Percentiles rank a stretch among this genome's conserved stretches.
These are phyloP conservation scores for Lentinula boryana DNA, from an alignment of 768 basidiomycete species.

Conservation along the genomic window DNA sequence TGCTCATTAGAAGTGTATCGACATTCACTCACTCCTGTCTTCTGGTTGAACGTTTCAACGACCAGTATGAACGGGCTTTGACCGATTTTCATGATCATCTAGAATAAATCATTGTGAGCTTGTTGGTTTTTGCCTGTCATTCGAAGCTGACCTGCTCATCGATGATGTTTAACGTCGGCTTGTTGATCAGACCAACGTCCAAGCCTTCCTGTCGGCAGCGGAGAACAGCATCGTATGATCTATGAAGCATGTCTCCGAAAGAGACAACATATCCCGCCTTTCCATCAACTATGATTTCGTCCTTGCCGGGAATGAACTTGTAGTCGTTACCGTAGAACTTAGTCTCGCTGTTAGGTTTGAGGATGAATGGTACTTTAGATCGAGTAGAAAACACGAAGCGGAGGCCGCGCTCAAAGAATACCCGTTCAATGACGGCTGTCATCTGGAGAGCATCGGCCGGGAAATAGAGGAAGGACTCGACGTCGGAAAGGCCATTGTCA, in stretches of 20 bases:
- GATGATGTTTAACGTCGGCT: constrained; percentile 74
- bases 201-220: constrained; percentile 65
- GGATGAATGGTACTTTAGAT: constrained; percentile 83
- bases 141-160: constrained; percentile 59
- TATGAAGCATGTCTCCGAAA: constrained; percentile 84
- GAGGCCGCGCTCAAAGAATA: constrained; percentile 79
- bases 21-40: constrained; percentile 58
- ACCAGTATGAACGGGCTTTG: constrained; percentile 73
- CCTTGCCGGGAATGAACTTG: constrained; percentile 78
- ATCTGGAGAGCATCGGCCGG: constrained; percentile 82
- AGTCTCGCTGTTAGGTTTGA: constrained; percentile 53
- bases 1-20: not conserved
- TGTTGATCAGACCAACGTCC: constrained; percentile 84
- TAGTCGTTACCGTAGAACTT: constrained; percentile 66
- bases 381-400: constrained; percentile 89
- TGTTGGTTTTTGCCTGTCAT: not conserved
- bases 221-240: constrained; percentile 78
- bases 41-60: constrained; percentile 82
- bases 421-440: constrained; percentile 65
- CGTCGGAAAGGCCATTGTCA: constrained; percentile 81
- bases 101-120: not conserved
- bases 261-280: constrained; percentile 78
- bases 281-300: constrained; percentile 76
- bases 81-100: constrained; percentile 69
- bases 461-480: constrained; percentile 80